These are phyloP conservation scores for Fusarium sambucinum DNA, from an alignment of 2,329 filamentous ascomycete genomes.

Conservation along the genomic window DNA sequence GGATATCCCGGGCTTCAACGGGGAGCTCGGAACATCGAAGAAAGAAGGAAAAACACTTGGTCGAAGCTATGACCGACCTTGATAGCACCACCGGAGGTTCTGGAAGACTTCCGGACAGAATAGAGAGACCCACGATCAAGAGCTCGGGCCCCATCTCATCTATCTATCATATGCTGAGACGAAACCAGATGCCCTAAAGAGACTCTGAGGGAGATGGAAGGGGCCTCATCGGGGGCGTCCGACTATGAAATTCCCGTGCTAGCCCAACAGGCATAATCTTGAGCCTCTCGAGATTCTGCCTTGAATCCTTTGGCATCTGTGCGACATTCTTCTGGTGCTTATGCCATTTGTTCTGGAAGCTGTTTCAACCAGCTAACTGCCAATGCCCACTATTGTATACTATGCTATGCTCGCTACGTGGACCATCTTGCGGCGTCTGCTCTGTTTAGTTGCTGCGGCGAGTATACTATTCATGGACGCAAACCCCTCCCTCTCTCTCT, in stretches of 20 bases:
- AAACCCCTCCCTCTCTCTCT: no score
- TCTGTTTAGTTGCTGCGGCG: slow-evolving; percentile 9
- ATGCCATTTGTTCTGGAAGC: slow-evolving; percentile 10
- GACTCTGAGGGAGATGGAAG: slow-evolving; percentile 46
- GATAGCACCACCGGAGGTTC: slow-evolving; percentile 30
- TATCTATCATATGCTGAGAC: slow-evolving; percentile 38
- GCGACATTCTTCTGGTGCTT: slow-evolving; percentile 17
- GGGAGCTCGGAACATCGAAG: slow-evolving; percentile 27
- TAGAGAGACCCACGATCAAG: slow-evolving; percentile 25
- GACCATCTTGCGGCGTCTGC: slow-evolving; percentile 26
- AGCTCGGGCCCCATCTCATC: slow-evolving; percentile 11
- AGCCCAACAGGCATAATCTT: slow-evolving; percentile 5
- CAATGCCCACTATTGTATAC: background rate
- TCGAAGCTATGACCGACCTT: slow-evolving; percentile 36
- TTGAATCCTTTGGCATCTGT: slow-evolving; percentile 35
- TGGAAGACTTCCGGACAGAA: slow-evolving; percentile 22
- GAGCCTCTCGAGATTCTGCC: slow-evolving; percentile 19
- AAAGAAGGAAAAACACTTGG: slow-evolving; percentile 11
- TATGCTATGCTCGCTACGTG: slow-evolving; percentile 29
- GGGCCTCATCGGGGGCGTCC: slow-evolving; percentile 26
- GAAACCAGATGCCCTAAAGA: slow-evolving; percentile 8
- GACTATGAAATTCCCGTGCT: slow-evolving; percentile 2
- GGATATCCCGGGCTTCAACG: slow-evolving; percentile 40
- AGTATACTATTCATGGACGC: slow-evolving; percentile 28
- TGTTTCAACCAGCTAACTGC: slow-evolving; percentile 5